Evolutionary conservation across 345 rosid species (phyloP), one percentile per base, ranked within the genome.

Genomic region (Sonneratia caseolaris): DNA sequence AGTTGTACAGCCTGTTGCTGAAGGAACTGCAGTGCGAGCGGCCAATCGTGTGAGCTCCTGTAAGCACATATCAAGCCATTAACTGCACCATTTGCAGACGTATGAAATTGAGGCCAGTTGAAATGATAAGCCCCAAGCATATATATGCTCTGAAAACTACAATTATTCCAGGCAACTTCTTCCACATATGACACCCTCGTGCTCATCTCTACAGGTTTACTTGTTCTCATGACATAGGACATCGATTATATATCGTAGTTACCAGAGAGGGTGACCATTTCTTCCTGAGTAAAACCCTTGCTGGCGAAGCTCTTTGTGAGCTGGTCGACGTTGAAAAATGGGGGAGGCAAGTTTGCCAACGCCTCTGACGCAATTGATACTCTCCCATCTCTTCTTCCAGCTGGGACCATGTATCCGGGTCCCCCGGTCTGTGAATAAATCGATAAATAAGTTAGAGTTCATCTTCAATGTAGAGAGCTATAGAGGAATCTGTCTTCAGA

Each of bases 361-460:
- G 84, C 75, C 65, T 86, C 88, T 0, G 85, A 81, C 18, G 83
- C 82, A 1, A 65, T n/a, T 8, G 92, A 88, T 71, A 75, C 73
- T 76, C 66, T 79, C 3, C 90, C 92, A 42, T 88, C 92, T 75
- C 84, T 84, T 76, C 90, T 81, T 66, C 90, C 92, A 2, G 85
- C 84, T 2, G 85, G 90, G 27, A 88, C 85, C 68, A 76, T 79
- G 49, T 84, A 88, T n/a, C 76, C 82, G 14, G 69, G 1, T 1
- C 92, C 90, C 70, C 87, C 86, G 0, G 77, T 78, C 86, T 86
- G 71, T 71, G 40, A 36, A 68, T 16, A 24, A 13, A 35, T 47
- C 7, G 36, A 43, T 66, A 16, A 47, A 14, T 2, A 57, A 15
- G 36, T 55, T 1, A 32, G 21, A 1, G 22, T 70, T 51, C 43